Conservation (phyloP, 139 green algal species). For the Eudorina sp. region DNA sequence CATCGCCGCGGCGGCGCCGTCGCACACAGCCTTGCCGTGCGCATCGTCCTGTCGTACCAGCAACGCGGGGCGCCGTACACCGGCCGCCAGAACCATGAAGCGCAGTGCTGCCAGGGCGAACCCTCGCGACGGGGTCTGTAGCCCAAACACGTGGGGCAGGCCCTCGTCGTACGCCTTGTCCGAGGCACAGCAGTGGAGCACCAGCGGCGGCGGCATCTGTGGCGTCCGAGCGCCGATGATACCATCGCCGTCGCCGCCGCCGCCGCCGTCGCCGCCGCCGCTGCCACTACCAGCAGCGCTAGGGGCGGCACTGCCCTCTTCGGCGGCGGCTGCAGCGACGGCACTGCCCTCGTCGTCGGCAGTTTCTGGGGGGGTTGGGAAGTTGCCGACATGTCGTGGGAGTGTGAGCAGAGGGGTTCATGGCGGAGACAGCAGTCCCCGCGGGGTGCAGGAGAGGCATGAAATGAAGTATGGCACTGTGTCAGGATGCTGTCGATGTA, state of each 20-base stretch:
- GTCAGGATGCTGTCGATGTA: background rate
- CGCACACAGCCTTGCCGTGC: slow-evolving; percentile 15
- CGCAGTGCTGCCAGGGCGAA: background rate
- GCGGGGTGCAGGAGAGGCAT: background rate
- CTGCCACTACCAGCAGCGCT: too few species aligned
- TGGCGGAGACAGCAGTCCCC: background rate
- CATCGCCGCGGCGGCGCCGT: background rate
- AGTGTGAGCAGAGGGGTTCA: background rate
- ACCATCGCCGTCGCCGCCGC: too few species aligned
- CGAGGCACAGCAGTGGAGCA: slow-evolving; percentile 19
- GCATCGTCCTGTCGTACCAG: background rate
- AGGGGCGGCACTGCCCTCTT: too few species aligned
- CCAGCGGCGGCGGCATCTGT: too few species aligned
- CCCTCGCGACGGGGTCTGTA: background rate
- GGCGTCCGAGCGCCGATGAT: too few species aligned
- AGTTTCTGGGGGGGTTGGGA: background rate
- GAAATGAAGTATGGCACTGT: background rate
- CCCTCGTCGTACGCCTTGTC: background rate
- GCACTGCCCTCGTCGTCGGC: background rate
- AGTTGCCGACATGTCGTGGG: background rate
- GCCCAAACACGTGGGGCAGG: slow-evolving; percentile 8
- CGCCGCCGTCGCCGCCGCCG: too few species aligned
- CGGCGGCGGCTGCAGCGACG: background rate
- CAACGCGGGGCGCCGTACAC: background rate
- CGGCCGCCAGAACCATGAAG: background rate